These are phyloP conservation scores for Nigrograna mackinnonii DNA, from an alignment of 2,329 filamentous ascomycete species.

Conservation along the genomic window DNA sequence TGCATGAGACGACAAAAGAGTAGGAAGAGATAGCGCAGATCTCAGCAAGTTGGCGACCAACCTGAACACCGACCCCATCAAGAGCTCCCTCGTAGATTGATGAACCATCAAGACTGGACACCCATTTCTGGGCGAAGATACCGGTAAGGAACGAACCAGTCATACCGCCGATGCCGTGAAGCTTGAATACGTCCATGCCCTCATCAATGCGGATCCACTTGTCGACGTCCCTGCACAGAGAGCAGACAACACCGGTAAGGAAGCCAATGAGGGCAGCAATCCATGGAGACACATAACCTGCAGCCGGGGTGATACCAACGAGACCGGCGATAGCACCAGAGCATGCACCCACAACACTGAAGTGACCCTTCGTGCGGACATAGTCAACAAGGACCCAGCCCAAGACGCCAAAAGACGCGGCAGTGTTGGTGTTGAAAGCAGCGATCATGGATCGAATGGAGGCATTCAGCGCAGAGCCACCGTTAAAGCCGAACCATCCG, in stretches of 20 bases:
- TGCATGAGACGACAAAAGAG: slow-evolving; percentile 56
- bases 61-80: slow-evolving; percentile 59
- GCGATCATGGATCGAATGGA: slow-evolving; percentile 59
- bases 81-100: slow-evolving; percentile 54
- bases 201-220: slow-evolving; percentile 60
- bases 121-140: slow-evolving; percentile 57
- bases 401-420: slow-evolving; percentile 57
- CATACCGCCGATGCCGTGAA: slow-evolving; percentile 62
- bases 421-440: slow-evolving; percentile 62
- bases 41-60: slow-evolving; percentile 60
- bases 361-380: slow-evolving; percentile 55
- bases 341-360: slow-evolving; percentile 60
- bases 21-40: slow-evolving; percentile 58
- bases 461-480: slow-evolving; percentile 58
- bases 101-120: slow-evolving; percentile 54
- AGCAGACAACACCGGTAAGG: slow-evolving; percentile 57
- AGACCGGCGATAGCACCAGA: slow-evolving; percentile 62
- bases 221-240: slow-evolving; percentile 55
- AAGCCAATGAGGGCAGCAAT: slow-evolving; percentile 60
- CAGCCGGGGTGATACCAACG: slow-evolving; percentile 63
- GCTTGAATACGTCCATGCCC: slow-evolving; percentile 63
- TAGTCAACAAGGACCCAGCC: slow-evolving; percentile 60
- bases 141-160: slow-evolving; percentile 62
- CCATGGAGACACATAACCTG: slow-evolving; percentile 58
- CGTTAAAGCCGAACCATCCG: slow-evolving; percentile 64